Base-by-base conservation (phyloP, 176 grass and related monocot species). In the Carex littledalei region DNA sequence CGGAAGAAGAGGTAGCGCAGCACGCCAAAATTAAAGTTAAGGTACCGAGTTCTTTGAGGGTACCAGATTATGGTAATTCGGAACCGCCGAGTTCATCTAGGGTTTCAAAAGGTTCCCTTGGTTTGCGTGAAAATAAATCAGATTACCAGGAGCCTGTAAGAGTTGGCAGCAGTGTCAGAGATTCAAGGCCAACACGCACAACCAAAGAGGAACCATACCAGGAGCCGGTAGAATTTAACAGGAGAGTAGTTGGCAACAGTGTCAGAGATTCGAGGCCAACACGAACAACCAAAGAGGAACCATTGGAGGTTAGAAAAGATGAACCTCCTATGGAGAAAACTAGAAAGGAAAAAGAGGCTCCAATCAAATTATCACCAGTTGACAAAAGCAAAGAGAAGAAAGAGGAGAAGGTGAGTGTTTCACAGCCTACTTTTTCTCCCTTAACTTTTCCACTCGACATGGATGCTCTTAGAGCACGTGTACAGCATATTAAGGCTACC, bases 361-460 rank as follows among this genome's bases (percentile, higher is more conserved):
- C 37, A 39, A 39, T 6, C 37, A 39, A 17, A 64, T 11, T 17
- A 31, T 50, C 56, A 29, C 2, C 8, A 0, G 8, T 50, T 83
- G 55, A 21, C 13, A 22, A 22, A 60, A 35, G 17, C 6, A 31
- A 80, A 80, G 55, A 60, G 77, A 63, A 63, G 79, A 59, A 43
- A 1, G 37, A 81, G 58, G 78, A 63, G 78, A n/a, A 12, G 15
- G 29, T 2, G 16, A 83, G 63, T 16, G 71, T 39, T 39, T 39
- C 71, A 76, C n/a, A 0, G 4, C 71, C 71, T 53, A 29, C 47
- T 53, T 76, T 75, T 52, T 1, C 71, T 26, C 71, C n/a, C 15
- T 20, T 22, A 76, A 52, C 71, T 53, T 76, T 76, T 53, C 71
- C 61, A 52, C 62, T 67, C 3, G 81, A 83, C 35, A 64, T 66